Evolutionary conservation across 2,329 filamentous ascomycete genomes (phyloP), one percentile per base, ranked within the genome.

Genomic region (Cercospora sp.): DNA sequence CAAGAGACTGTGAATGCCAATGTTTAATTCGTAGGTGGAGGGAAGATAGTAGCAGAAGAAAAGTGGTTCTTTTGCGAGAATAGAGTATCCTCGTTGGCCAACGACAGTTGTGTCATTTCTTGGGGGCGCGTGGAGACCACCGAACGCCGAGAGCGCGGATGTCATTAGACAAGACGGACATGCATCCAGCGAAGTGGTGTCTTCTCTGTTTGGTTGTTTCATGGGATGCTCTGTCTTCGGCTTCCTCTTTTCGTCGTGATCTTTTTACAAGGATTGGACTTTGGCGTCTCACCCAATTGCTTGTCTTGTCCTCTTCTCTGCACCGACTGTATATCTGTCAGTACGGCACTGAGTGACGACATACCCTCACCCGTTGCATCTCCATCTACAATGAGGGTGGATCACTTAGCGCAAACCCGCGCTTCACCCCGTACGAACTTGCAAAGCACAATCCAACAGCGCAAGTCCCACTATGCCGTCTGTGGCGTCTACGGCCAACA

Each of bases 101-200:
- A 57, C 16, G 53, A 57, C 12, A 18, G 13, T 26, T 58, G 53
- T 58, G 53, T 58, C 53, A 58, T 58, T 58, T 58, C 53, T 58
- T 58, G 53, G 45, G 48, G 48, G 48, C 53, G 10, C 30, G 53
- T 58, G 53, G 53, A 58, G 53, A 58, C 26, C 26, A 30, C 30
- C 23, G 26, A 23, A 58, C 9, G 53, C 53, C 53, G 53, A 58
- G 53, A 58, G 30, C 10, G 53, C 30, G n/a, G 4, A 58, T 30
- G 53, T 58, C 53, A 58, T 58, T 33, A 51, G 18, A 51, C 20
- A 51, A 51, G 45, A 51, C 18, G 18, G 18, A 48, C 42, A 48
- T 48, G 18, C 45, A 20, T 51, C 9, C 45, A 51, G 10, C 20
- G 45, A 51, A 23, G 45, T 51, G 45, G 10, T 51, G 18, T 51